A percentile compares a stretch with the other conserved stretches of the same genome.
Conservation (phyloP, 305 asterid genomes). For the Fraxinus xanthoxyloides region DNA sequence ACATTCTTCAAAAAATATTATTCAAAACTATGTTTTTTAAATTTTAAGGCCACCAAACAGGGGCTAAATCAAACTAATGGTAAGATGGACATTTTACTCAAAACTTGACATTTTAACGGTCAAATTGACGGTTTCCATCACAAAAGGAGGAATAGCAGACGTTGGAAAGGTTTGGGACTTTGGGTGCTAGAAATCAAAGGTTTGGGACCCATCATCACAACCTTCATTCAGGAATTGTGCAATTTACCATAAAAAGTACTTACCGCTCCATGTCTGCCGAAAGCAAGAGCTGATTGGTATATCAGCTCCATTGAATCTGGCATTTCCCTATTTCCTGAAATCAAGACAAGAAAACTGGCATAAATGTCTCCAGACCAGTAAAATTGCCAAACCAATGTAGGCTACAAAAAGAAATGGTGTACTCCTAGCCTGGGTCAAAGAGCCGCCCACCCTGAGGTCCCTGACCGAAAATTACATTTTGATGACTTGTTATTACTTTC, state of each 20-base stretch:
- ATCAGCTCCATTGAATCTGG: constrained; percentile 97
- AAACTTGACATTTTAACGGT: not conserved
- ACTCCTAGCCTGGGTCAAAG: constrained; percentile 2
- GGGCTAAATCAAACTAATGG: not conserved
- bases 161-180: not conserved
- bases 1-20: too few species aligned
- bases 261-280: constrained; percentile 82
- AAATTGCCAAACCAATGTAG: constrained; percentile 3
- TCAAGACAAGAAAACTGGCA: constrained; percentile 5
- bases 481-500: not conserved
- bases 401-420: constrained; percentile 2
- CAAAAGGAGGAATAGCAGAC: not conserved
- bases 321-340: constrained; percentile 80
- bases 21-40: too few species aligned
- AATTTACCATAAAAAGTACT: constrained; percentile 29
- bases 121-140: not conserved
- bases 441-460: not conserved
- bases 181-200: not conserved
- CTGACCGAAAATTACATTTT: not conserved
- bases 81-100: not conserved
- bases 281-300: constrained; percentile 77
- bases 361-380: not conserved
- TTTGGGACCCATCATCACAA: not conserved
- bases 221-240: not conserved
- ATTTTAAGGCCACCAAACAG: too few species aligned